phyloP scores from a whole-genome alignment of 2,329 filamentous ascomycete genomes.

The Calonectria multiphialidica region DNA sequence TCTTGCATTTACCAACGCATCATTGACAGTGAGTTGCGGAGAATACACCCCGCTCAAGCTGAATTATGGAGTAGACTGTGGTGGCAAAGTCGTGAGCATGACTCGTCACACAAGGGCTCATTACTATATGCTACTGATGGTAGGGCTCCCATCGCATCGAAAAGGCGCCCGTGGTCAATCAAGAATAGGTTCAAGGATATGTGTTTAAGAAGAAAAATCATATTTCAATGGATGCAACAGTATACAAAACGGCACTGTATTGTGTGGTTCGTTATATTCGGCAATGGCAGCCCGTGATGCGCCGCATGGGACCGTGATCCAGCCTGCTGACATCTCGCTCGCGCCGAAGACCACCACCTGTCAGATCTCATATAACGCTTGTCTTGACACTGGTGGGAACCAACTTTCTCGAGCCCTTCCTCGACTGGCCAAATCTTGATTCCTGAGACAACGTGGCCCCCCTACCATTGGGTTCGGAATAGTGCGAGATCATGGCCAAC shows the following conservation, averaged over 20 bases:
- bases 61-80: background rate
- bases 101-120: background rate
- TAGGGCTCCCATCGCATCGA: background rate
- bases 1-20: background rate
- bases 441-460: conserved; percentile 22
- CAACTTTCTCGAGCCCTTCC: conserved; percentile 23
- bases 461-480: conserved; percentile 31
- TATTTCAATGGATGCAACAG: background rate
- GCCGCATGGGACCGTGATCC: background rate
- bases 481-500: conserved; percentile 19
- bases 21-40: background rate
- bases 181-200: background rate
- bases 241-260: background rate
- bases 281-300: background rate
- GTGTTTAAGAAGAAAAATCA: background rate
- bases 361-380: conserved; percentile 37
- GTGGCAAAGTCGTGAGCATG: background rate
- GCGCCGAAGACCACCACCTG: conserved; percentile 6
- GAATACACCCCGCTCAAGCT: background rate
- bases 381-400: conserved; percentile 25
- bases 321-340: background rate
- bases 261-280: background rate
- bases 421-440: conserved; percentile 19
- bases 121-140: background rate
- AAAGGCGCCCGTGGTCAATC: background rate